Conservation (phyloP, 2,329 filamentous ascomycete species). For the Pseudopithomyces maydicus region DNA sequence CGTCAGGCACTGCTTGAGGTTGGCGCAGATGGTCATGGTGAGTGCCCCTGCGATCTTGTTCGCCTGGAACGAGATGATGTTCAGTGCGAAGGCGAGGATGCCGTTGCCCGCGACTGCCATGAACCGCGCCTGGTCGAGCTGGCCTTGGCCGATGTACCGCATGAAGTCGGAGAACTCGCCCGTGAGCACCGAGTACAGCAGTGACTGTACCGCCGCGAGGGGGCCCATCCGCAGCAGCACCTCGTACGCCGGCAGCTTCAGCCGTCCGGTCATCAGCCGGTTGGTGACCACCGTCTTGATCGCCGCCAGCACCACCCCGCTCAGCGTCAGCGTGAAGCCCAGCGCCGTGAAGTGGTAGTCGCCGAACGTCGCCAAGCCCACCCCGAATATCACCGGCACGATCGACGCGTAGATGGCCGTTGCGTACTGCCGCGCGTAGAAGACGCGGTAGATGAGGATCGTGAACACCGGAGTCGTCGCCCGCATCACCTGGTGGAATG, state of each 20-base stretch:
- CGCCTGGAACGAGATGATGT: conserved; percentile 4
- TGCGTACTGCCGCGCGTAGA: conserved; percentile 5
- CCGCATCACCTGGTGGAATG: conserved; percentile 5
- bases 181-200: not conserved
- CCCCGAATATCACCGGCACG: not conserved
- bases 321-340: conserved; percentile 1
- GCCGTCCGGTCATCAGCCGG: conserved; percentile 2
- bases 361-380: conserved; percentile 1
- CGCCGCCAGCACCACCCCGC: not conserved
- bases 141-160: not conserved
- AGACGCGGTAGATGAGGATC: conserved; percentile 2
- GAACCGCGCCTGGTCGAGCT: not conserved
- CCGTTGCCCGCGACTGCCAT: conserved; percentile 2
- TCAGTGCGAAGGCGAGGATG: conserved; percentile 1
- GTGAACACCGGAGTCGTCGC: conserved; percentile 1
- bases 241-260: conserved; percentile 1
- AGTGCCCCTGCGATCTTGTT: conserved; percentile 7
- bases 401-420: conserved; percentile 1
- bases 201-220: not conserved
- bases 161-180: not conserved
- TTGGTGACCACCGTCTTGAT: conserved; percentile 2
- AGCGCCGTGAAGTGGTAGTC: conserved; percentile 3
- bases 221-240: conserved; percentile 3
- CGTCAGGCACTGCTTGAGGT: conserved; percentile 2
- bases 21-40: conserved; percentile 5